Percentiles rank a stretch among this genome's conserved stretches.
phyloP scores from a whole-genome alignment of 2,329 filamentous ascomycete genomes.

The Paramyrothecium roridum region DNA sequence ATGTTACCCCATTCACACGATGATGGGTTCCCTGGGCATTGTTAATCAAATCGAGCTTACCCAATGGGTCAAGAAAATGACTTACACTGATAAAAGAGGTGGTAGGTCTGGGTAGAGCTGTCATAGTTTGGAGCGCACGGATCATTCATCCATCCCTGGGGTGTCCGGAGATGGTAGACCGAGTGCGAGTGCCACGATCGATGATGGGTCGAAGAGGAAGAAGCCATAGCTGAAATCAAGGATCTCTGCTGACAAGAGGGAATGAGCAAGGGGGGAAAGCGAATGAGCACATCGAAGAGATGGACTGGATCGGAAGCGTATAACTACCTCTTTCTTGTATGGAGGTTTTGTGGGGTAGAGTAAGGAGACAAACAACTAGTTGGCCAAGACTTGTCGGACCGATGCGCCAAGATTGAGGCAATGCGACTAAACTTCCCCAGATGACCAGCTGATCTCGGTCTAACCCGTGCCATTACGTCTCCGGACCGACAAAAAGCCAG shows the following conservation, averaged over 20 bases:
- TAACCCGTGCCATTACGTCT: too few relatives aligned
- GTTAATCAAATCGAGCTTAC: not conserved
- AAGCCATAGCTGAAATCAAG: not conserved
- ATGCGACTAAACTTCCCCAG: too few relatives aligned
- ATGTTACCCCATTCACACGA: conserved; percentile 35
- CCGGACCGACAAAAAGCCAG: not conserved
- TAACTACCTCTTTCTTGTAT: too few relatives aligned
- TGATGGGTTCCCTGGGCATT: conserved; percentile 27
- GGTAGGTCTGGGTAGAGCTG: not conserved
- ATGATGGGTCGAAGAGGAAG: not conserved
- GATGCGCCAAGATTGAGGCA: not conserved
- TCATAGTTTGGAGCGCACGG: not conserved
- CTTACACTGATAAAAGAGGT: conserved; percentile 1
- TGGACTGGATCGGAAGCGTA: too few relatives aligned
- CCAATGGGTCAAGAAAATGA: not conserved
- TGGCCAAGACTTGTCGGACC: not conserved
- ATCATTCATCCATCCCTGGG: conserved; percentile 1
- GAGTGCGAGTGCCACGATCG: not conserved
- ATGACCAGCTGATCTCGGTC: too few relatives aligned
- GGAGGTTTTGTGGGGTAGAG: too few relatives aligned
- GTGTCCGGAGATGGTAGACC: not conserved
- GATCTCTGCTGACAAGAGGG: not conserved
- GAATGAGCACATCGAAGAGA: not conserved
- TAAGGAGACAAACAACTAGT: not conserved
- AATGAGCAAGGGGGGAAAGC: not conserved